Base-by-base conservation (phyloP, 2,329 filamentous ascomycete species). In the Periglandula ipomoeae region DNA sequence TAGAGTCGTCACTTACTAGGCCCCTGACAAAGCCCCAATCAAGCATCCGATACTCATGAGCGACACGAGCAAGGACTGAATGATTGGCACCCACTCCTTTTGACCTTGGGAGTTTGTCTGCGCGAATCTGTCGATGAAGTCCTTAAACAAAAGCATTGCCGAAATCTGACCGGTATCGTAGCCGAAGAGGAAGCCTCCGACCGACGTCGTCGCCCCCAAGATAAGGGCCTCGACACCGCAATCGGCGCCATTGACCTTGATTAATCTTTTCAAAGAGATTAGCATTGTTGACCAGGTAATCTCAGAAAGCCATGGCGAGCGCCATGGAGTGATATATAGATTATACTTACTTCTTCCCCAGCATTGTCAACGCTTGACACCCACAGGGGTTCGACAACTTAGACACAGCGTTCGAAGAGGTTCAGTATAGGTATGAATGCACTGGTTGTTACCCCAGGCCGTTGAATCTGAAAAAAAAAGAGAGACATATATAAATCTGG, bases 101-200 rank as follows among this genome's bases (percentile, higher is more conserved):
- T 58, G 53, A 7, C 71, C 73, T 11, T 71, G 56, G 2, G 61
- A 43, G 22, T 70, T 63, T 1, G 60, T 56, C 49, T 75, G 69
- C 17, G 73, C 77, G 53, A 84, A 84, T 9, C 78, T 73, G n/a
- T 69, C 46, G 24, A 70, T 68, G 59, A 79, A 82, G 61, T 82
- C 76, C 9, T 60, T 50, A 58, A 76, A 76, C 17, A 73, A 61
- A 9, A 75, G 62, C 58, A 76, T 70, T 37, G 65, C 67, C 6
- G 75, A 78, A 46, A 81, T 79, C 57, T 80, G 76, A 54, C 78
- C 79, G 9, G 77, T 82, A 55, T 82, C 79, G 55, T 81, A 82
- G 43, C 79, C 80, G 60, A 81, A 82, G 52, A 83, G 71, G 61
- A 80, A 79, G 43, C 78, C 79, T 52, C 79, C 79, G 37, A 82